Conservation (phyloP, 306 rosid genomes). For the Quercus engelmannii region DNA sequence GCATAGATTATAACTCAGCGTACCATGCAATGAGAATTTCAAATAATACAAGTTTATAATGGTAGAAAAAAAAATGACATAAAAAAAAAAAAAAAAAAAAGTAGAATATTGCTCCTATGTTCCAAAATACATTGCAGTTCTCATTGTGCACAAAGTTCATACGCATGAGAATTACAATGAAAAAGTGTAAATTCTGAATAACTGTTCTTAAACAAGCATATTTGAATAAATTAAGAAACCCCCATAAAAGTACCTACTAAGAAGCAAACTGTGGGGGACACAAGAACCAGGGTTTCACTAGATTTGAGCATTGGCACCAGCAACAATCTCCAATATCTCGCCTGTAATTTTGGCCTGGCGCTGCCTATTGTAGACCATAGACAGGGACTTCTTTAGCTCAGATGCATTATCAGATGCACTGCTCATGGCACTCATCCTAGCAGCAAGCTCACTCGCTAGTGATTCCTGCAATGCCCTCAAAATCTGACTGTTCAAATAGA, state of each 20-base stretch:
- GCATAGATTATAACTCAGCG: not conserved
- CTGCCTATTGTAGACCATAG: constrained; percentile 58
- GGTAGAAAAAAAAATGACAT: constrained; percentile 7
- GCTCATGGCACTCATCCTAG: constrained; percentile 92
- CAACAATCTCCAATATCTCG: constrained; percentile 88
- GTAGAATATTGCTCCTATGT: constrained; percentile 10
- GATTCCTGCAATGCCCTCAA: constrained; percentile 92
- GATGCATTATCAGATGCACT: constrained; percentile 70
- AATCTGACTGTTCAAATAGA: constrained; percentile 82
- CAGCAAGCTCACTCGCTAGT: constrained; percentile 85
- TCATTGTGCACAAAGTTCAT: constrained; percentile 25
- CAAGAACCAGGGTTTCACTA: constrained; percentile 4
- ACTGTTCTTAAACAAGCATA: constrained; percentile 25
- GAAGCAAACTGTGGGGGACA: constrained; percentile 20
- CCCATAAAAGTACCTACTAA: constrained; percentile 33
- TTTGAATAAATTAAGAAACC: constrained; percentile 16
- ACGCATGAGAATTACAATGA: constrained; percentile 26
- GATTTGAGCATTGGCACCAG: constrained; percentile 67
- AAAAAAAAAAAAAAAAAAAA: constrained; percentile 7
- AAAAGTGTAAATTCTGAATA: constrained; percentile 21
- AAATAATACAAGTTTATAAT: constrained; percentile 25
- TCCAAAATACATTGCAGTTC: constrained; percentile 28
- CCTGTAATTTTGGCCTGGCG: constrained; percentile 94
- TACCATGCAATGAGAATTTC: constrained; percentile 19
- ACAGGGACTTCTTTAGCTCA: constrained; percentile 65